Conservation (phyloP, 2,329 filamentous ascomycete genomes). For the Sporothrix sp. region DNA sequence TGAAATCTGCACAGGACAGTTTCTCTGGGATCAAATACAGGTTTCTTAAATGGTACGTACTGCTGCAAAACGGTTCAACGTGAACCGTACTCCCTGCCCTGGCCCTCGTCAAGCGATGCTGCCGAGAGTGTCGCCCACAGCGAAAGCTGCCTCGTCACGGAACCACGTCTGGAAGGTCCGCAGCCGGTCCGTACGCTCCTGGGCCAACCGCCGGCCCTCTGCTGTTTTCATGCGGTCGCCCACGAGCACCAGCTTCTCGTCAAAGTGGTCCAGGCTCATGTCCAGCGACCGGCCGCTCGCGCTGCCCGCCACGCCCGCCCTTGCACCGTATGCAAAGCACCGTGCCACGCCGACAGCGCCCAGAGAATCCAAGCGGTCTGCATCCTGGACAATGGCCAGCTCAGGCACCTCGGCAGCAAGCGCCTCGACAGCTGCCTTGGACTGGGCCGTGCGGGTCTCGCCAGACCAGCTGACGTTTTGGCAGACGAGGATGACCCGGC, state of each 20-base stretch:
- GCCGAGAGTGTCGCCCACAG: background rate
- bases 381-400: slow-evolving; percentile 80
- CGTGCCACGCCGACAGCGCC: slow-evolving; percentile 77
- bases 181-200: slow-evolving; percentile 43
- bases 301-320: slow-evolving; percentile 31
- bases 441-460: slow-evolving; percentile 59
- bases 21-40: no score
- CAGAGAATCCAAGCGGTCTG: slow-evolving; percentile 83
- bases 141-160: slow-evolving; percentile 36
- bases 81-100: no score
- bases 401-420: slow-evolving; percentile 62
- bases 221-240: slow-evolving; percentile 56
- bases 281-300: slow-evolving; percentile 40
- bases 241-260: slow-evolving; percentile 61
- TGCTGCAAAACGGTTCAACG: no score
- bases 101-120: no score
- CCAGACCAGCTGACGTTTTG: slow-evolving; percentile 68
- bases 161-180: slow-evolving; percentile 48
- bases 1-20: no score
- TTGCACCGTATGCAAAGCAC: slow-evolving; percentile 64
- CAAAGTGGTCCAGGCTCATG: slow-evolving; percentile 63
- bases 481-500: slow-evolving; percentile 36
- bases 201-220: slow-evolving; percentile 43
- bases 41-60: no score
- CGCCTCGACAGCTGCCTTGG: slow-evolving; percentile 48